Percentiles rank a stretch among this genome's conserved stretches.
These are phyloP conservation scores for Xylaria cubensis DNA, from an alignment of 495 filamentous ascomycete species.

Conservation along the genomic window DNA sequence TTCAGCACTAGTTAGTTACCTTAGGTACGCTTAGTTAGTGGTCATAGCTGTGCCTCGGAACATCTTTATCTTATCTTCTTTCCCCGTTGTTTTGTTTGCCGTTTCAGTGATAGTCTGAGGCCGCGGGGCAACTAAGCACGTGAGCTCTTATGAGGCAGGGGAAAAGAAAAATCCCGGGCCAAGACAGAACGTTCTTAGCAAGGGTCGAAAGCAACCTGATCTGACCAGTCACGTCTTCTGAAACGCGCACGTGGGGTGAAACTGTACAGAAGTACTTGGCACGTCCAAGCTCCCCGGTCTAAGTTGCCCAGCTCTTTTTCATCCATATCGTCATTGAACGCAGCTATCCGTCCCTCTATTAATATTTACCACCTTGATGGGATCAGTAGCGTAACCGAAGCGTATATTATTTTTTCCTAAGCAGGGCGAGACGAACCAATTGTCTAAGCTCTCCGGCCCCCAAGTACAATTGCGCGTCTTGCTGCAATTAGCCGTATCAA, in stretches of 20 bases:
- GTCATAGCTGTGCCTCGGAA: neutral
- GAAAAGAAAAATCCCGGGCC: neutral
- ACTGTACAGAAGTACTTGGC: slow-evolving; percentile 11
- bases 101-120: neutral
- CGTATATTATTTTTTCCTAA: neutral
- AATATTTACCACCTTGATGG: neutral
- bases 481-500: slow-evolving; percentile 1
- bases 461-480: neutral
- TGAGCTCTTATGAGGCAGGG: slow-evolving; percentile 21
- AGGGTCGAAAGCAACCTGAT: slow-evolving; percentile 1
- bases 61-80: slow-evolving; percentile 14
- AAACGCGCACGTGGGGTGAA: slow-evolving; percentile 21
- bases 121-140: slow-evolving; percentile 38
- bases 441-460: too few relatives aligned
- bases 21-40: neutral
- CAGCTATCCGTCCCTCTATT: neutral
- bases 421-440: neutral
- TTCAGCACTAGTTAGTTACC: neutral
- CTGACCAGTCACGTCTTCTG: slow-evolving; percentile 17
- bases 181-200: neutral
- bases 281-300: slow-evolving; percentile 6
- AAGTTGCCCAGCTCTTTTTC: slow-evolving; percentile 10
- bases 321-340: slow-evolving; percentile 15
- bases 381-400: neutral
- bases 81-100: neutral